phyloP scores from a whole-genome alignment of 306 rosid genomes.

The Boehmeria nivea region DNA sequence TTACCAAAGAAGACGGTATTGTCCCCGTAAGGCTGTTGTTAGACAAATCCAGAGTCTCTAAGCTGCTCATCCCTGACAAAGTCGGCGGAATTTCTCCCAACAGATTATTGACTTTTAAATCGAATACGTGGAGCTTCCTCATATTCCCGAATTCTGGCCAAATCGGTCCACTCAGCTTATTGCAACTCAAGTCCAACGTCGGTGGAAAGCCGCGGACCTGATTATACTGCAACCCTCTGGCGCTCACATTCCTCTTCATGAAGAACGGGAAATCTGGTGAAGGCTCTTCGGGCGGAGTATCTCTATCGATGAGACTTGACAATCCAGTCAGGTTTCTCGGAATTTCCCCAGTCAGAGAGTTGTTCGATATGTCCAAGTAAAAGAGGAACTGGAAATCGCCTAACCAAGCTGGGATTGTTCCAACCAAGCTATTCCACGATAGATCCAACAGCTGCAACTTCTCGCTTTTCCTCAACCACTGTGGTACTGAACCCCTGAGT shows the following conservation, averaged over 20 bases:
- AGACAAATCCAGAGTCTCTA: constrained; percentile 52
- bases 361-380: constrained; percentile 59
- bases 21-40: constrained; percentile 38
- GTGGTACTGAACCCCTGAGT: constrained; percentile 44
- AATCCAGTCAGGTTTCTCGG: constrained; percentile 31
- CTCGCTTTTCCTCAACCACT: constrained; percentile 35
- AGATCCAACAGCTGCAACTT: constrained; percentile 42
- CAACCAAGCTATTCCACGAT: constrained; percentile 45
- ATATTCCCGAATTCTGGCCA: constrained; percentile 51
- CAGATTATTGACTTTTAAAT: constrained; percentile 33
- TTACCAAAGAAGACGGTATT: constrained; percentile 32
- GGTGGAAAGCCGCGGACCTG: constrained; percentile 48
- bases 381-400: constrained; percentile 32
- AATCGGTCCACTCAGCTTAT: constrained; percentile 34
- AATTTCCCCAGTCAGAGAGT: constrained; percentile 42
- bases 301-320: constrained; percentile 18
- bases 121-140: constrained; percentile 37
- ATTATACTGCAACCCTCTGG: constrained; percentile 43
- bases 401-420: constrained; percentile 42
- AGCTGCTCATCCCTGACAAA: constrained; percentile 31
- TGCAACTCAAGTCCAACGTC: constrained; percentile 33
- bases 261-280: constrained; percentile 40
- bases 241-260: constrained; percentile 29
- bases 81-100: constrained; percentile 37
- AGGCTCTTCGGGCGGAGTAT: constrained; percentile 22